These are phyloP conservation scores for Berkeleyomyces rouxiae DNA, from an alignment of 2,329 filamentous ascomycete genomes.

Conservation along the genomic window DNA sequence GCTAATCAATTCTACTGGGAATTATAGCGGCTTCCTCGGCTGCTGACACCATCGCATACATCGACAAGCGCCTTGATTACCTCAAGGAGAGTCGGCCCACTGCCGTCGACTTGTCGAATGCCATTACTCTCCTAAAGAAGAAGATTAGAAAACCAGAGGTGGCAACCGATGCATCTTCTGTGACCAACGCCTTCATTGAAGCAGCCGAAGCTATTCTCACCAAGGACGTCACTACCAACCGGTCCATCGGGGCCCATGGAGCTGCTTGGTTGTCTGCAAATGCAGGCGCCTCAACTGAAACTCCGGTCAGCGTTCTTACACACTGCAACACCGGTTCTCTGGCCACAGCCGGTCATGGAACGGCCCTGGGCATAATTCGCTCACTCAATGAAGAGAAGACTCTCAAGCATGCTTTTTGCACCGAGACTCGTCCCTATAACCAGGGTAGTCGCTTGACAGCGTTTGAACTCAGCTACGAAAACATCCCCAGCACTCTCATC, in stretches of 20 bases:
- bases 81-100: slow-evolving; percentile 81
- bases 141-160: slow-evolving; percentile 36
- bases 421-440: slow-evolving; percentile 94
- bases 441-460: slow-evolving; percentile 89
- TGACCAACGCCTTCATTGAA: slow-evolving; percentile 55
- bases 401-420: slow-evolving; percentile 79
- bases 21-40: slow-evolving; percentile 26
- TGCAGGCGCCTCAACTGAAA: slow-evolving; percentile 28
- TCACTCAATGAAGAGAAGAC: slow-evolving; percentile 50
- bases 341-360: slow-evolving; percentile 94
- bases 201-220: slow-evolving; percentile 75
- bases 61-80: slow-evolving; percentile 65
- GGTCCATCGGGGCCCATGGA: slow-evolving; percentile 67
- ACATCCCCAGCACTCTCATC: slow-evolving; percentile 78
- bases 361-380: slow-evolving; percentile 83
- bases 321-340: slow-evolving; percentile 98
- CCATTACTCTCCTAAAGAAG: slow-evolving; percentile 61
- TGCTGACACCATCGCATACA: slow-evolving; percentile 49
- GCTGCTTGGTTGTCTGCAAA: slow-evolving; percentile 65
- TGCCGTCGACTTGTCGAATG: slow-evolving; percentile 86
- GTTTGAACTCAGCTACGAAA: slow-evolving; percentile 89
- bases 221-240: slow-evolving; percentile 76
- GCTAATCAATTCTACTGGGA: slow-evolving; percentile 18
- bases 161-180: slow-evolving; percentile 27
- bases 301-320: slow-evolving; percentile 63